phyloP scores from a whole-genome alignment of 371 early-diverging fungal genomes.

The Zychaea mexicana region DNA sequence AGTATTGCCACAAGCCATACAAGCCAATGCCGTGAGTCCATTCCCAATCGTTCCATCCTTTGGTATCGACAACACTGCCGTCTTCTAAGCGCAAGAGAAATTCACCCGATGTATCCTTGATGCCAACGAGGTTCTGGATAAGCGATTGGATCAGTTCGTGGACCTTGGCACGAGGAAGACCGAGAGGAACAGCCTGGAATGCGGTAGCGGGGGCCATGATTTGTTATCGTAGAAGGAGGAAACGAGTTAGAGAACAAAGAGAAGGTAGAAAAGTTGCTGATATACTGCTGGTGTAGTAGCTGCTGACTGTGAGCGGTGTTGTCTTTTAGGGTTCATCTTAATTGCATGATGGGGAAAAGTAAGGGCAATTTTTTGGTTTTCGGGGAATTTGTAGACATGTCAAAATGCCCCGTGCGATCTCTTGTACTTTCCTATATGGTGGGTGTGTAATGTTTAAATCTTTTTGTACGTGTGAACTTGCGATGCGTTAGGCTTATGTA shows the following conservation, averaged over 20 bases:
- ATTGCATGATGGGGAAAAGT: too few relatives aligned
- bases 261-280: too few relatives aligned
- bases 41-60: constrained; percentile 33
- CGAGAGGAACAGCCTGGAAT: constrained; percentile 10
- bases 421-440: too few relatives aligned
- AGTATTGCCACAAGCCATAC: constrained; percentile 27
- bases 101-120: constrained; percentile 22
- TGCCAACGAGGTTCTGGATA: constrained; percentile 19
- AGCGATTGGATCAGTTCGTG: constrained; percentile 15
- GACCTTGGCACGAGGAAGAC: constrained; percentile 8
- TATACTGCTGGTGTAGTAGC: too few relatives aligned
- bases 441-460: too few relatives aligned
- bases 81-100: constrained; percentile 21
- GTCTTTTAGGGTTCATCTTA: not conserved
- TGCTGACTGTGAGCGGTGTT: too few relatives aligned
- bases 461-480: not conserved
- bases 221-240: too few relatives aligned
- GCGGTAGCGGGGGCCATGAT: not conserved
- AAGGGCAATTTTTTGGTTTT: too few relatives aligned
- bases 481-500: not conserved
- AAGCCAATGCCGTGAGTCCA: constrained; percentile 33
- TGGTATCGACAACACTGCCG: constrained; percentile 24
- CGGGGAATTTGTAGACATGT: not conserved
- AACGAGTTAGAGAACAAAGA: too few relatives aligned
- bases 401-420: not conserved